Evolutionary conservation across 805 yeast genomes (phyloP).

Genomic region (Saturnispora sekii): DNA sequence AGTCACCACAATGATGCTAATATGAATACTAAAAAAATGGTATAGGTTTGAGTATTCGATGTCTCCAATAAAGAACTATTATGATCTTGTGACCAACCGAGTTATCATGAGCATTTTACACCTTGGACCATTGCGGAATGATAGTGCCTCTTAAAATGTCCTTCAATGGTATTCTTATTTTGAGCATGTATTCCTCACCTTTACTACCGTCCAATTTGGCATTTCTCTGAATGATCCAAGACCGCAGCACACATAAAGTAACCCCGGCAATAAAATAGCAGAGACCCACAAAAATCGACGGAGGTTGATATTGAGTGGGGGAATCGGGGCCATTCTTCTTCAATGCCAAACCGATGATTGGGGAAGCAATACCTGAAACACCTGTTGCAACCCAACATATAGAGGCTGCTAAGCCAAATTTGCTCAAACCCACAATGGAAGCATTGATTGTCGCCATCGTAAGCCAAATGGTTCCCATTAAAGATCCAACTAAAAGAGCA

Average conservation of each 20-base stretch:
- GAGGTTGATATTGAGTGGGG: slow-evolving; percentile 40
- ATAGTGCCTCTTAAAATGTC: slow-evolving; percentile 2
- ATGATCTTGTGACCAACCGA: too few relatives aligned
- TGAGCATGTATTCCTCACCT: slow-evolving; percentile 18
- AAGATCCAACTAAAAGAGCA: slow-evolving; percentile 41
- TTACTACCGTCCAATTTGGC: slow-evolving; percentile 9
- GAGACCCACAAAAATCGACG: slow-evolving; percentile 52
- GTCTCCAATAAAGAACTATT: neutral
- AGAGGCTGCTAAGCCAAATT: slow-evolving; percentile 42
- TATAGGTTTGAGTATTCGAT: neutral
- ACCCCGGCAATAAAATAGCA: slow-evolving; percentile 39
- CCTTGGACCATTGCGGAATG: slow-evolving; percentile 10
- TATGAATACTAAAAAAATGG: too few relatives aligned
- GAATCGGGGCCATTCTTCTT: slow-evolving; percentile 28
- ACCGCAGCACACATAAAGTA: slow-evolving; percentile 37
- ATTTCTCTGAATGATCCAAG: slow-evolving; percentile 46
- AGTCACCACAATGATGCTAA: too few relatives aligned
- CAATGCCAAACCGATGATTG: slow-evolving; percentile 48
- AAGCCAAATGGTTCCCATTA: slow-evolving; percentile 57
- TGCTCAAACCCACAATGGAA: slow-evolving; percentile 43
- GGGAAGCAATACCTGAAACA: slow-evolving; percentile 42
- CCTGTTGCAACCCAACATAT: slow-evolving; percentile 42
- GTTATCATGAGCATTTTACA: slow-evolving; percentile 3
- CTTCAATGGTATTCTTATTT: slow-evolving; percentile 10
- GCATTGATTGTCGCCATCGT: slow-evolving; percentile 42